Conservation (phyloP, 306 rosid genomes). For the Lagenaria siceraria region DNA sequence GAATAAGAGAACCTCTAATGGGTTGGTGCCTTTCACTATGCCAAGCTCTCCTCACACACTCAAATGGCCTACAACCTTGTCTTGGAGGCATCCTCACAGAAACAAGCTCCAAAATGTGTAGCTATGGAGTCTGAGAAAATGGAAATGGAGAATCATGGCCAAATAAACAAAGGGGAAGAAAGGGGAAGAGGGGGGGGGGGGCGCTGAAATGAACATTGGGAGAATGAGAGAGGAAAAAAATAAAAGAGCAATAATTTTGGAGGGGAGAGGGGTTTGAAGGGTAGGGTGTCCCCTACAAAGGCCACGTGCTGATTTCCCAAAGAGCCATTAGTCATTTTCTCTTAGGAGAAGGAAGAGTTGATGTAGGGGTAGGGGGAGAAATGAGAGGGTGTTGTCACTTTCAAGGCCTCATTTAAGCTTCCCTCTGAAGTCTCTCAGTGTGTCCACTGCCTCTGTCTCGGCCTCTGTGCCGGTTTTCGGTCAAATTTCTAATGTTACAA, state of each 20-base stretch:
- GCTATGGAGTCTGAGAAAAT: neutral
- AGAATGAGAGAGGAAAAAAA: neutral
- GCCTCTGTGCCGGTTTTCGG: too few species aligned
- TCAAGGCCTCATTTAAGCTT: slow-evolving; percentile 18
- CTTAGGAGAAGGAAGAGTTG: neutral
- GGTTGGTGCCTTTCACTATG: slow-evolving; percentile 75
- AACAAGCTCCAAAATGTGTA: neutral
- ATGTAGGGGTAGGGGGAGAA: slow-evolving; percentile 9
- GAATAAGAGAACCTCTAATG: slow-evolving; percentile 69
- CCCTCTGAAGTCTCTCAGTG: too few species aligned
- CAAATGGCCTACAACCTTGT: slow-evolving; percentile 58
- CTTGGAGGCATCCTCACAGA: slow-evolving; percentile 40
- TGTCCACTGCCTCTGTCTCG: neutral
- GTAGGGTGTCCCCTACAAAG: slow-evolving; percentile 55
- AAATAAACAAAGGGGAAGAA: neutral
- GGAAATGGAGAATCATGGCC: neutral
- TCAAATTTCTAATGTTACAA: too few species aligned
- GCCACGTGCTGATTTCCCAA: slow-evolving; percentile 65
- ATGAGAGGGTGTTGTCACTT: slow-evolving; percentile 28
- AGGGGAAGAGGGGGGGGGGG: neutral
- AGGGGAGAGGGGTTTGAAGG: slow-evolving; percentile 10
- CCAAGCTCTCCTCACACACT: slow-evolving; percentile 75
- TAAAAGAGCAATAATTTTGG: slow-evolving; percentile 6
- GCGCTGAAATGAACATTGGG: neutral
- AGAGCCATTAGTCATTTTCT: slow-evolving; percentile 48